Base-by-base conservation (phyloP, 2,329 filamentous ascomycete genomes). In the Juglanconis sp. region DNA sequence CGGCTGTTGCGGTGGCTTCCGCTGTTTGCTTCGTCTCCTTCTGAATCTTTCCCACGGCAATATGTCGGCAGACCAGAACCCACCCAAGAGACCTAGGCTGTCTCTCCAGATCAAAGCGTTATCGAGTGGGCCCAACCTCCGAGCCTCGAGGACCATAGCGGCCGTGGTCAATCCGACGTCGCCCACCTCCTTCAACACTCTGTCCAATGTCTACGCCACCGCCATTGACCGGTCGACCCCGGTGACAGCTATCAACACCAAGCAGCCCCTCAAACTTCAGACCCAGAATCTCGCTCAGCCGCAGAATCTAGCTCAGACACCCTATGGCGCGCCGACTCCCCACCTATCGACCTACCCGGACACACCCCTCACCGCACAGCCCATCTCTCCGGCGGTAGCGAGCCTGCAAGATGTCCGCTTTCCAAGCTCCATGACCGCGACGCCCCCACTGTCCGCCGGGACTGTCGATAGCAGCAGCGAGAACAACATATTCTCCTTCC, bases 101-200 rank as follows among this genome's bases (percentile, higher is more conserved):
- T 79, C 77, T 54, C 75, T 80, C 61, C 77, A 79, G 67, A 80
- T 79, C 68, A 77, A 76, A 63, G 71, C 76, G 32, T 68, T 77
- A 32, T 70, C 72, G 4, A 68, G 70, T 24, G 72, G 71, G 7
- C 68, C 74, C 36, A 72, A 69, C 55, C 70, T 73, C 42, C 73
- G 76, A 62, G 74, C 74, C 0, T 74, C 77, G 34, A 78, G 77
- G 62, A 76, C 74, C 5, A 69, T 81, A 48, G 72, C 77, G 30
- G 76, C 78, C 58, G 75, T 77, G 55, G 72, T 82, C 44, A 80
- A 87, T 65, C 81, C 83, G 35, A 81, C 77, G 60, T 86, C 85
- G 36, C 83, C 84, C 3, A 88, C 86, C 1, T 77, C 84, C 30
- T 87, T 87, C 74, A 88, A 88, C 72, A 88, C 86, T 2, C 78